phyloP scores from a whole-genome alignment of 495 filamentous ascomycete genomes.

The Hapsidospora chrysogenum region DNA sequence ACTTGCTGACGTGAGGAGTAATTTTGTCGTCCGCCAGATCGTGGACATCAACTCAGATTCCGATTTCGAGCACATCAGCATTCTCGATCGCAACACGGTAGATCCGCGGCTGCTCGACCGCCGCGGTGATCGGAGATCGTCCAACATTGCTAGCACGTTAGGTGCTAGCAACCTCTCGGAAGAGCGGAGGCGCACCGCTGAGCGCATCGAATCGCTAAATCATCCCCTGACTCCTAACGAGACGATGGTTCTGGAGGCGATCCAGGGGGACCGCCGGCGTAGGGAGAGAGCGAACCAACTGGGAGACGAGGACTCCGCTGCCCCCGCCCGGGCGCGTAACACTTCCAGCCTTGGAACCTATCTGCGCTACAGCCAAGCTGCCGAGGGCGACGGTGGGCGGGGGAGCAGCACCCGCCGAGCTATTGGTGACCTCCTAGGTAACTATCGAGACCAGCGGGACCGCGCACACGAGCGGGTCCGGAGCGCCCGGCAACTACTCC shows the following conservation, averaged over 20 bases:
- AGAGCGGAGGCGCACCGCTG: constrained; percentile 11
- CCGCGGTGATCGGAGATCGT: constrained; percentile 11
- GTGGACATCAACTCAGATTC: constrained; percentile 44
- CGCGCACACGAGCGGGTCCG: constrained; percentile 1
- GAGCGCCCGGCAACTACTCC: constrained; percentile 1
- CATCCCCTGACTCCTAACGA: constrained; percentile 27
- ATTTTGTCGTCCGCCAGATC: constrained; percentile 60
- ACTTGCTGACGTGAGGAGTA: constrained; percentile 65
- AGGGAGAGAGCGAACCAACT: constrained; percentile 12
- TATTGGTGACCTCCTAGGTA: background rate
- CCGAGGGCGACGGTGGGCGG: too few species aligned
- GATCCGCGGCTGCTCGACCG: constrained; percentile 29
- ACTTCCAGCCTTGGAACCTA: too few species aligned
- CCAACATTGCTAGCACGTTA: background rate
- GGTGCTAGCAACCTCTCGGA: background rate
- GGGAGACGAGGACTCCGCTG: too few species aligned
- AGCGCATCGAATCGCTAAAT: constrained; percentile 5
- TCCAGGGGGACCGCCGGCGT: constrained; percentile 28
- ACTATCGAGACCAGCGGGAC: constrained; percentile 10
- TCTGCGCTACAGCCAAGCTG: too few species aligned
- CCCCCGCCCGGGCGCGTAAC: too few species aligned
- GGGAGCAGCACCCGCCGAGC: background rate
- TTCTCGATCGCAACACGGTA: constrained; percentile 27
- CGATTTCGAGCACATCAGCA: constrained; percentile 30
- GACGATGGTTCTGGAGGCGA: constrained; percentile 27